Evolutionary conservation across 495 filamentous ascomycete genomes (phyloP).

Genomic region (Xylona heveae): DNA sequence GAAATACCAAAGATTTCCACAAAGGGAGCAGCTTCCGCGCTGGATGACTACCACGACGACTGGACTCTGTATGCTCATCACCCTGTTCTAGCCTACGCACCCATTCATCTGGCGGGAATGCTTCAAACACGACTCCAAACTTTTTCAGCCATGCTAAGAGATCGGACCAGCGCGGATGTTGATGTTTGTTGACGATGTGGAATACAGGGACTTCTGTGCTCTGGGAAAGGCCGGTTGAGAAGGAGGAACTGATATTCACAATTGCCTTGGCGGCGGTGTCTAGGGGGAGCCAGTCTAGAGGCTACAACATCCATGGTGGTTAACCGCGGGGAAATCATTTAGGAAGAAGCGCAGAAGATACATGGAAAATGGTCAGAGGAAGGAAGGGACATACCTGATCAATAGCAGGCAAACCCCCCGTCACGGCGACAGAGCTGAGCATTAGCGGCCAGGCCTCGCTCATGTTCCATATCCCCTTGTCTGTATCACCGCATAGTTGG

Average conservation of each 20-base stretch:
- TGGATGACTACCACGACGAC: no score
- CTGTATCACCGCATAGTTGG: slow-evolving; percentile 32
- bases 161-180: not conserved
- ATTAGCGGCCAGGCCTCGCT: slow-evolving; percentile 43
- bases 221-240: not conserved
- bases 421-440: slow-evolving; percentile 22
- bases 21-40: no score
- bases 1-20: no score
- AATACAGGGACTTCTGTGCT: not conserved
- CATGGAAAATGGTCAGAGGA: no score
- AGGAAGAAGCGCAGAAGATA: no score
- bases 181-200: not conserved
- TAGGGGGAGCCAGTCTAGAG: not conserved
- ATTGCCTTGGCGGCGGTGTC: not conserved
- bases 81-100: not conserved
- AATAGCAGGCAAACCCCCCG: slow-evolving; percentile 29
- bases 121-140: not conserved
- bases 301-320: no score
- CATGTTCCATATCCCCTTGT: slow-evolving; percentile 35
- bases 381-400: no score
- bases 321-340: no score
- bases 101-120: not conserved
- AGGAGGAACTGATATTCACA: not conserved
- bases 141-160: not conserved
- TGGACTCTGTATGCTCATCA: no score